Base-by-base conservation (phyloP, 306 rosid genomes). In the Fragaria vesca region DNA sequence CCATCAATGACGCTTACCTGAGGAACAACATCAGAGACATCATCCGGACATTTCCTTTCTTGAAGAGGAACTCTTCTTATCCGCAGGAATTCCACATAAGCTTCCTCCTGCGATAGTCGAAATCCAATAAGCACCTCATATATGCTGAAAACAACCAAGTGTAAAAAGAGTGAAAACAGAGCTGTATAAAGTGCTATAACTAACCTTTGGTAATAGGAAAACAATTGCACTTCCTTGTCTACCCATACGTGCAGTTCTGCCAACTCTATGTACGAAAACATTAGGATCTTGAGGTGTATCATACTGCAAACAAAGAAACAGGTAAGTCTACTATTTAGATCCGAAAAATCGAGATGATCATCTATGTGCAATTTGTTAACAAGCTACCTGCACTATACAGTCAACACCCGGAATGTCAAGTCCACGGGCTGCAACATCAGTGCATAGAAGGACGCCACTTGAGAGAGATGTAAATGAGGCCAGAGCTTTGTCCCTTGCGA, bases 351-450 rank as follows among this genome's bases (percentile, higher is more conserved):
- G 55, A 62, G 47, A 63, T 70, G 77, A 52, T 75, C 81, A 63
- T 75, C 61, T 65, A 69, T 36, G 76, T 55, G 13, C 13, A 43
- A 61, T 45, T 60, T 68, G 47, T 74, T 69, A 82, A 21, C 47
- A 72, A 81, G 65, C 84, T 87, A 95, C 97, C 99, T 93, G 97
- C 78, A 95, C 86, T 76, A 95, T 90, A 84, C 93, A 91, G 88
- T 95, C 97, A 71, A 93, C 97, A 40, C 95, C 99, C 10, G 97
- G 96, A 78, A 95, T 95, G 86, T 95, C 97, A 43, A 95, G 99
- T 80, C 99, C 97, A 32, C 97, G 97, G 7, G 97, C 97, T 34
- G 98, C 98, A 87, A 95, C 96, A 87, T 95, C 98, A 20, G 99
- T 95, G 77, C 99, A 95, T 48, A 93, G 84, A 85, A 95, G 99